Evolutionary conservation across 1,284 basidiomycete species (phyloP).

Genomic region (Agaricales sp.): DNA sequence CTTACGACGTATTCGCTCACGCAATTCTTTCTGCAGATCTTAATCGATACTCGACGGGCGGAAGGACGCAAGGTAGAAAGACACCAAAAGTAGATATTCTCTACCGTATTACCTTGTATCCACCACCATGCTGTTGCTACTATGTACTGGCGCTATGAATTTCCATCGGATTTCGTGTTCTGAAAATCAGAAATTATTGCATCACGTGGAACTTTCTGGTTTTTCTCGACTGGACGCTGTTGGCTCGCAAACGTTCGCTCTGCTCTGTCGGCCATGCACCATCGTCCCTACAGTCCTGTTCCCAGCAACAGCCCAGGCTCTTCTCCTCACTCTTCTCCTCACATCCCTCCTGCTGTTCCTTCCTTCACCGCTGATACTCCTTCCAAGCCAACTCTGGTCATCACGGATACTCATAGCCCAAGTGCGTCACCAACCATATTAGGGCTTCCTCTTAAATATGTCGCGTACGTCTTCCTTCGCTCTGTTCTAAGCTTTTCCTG

Average conservation of each 20-base stretch:
- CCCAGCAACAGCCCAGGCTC: not conserved
- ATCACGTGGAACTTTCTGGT: not conserved
- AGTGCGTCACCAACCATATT: constrained; percentile 19
- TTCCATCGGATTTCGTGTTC: too few species aligned
- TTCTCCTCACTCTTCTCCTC: not conserved
- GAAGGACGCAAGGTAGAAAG: too few species aligned
- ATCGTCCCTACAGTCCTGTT: too few species aligned
- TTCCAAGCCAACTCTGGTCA: not conserved
- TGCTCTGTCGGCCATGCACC: not conserved
- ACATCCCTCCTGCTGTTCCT: not conserved
- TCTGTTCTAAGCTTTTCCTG: constrained; percentile 4
- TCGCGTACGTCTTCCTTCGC: constrained; percentile 36
- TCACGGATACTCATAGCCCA: not conserved
- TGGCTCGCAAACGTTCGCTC: too few species aligned
- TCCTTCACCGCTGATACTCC: not conserved
- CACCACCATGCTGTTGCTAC: too few species aligned
- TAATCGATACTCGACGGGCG: too few species aligned
- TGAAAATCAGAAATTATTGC: too few species aligned
- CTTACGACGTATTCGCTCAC: too few species aligned
- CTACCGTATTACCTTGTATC: too few species aligned
- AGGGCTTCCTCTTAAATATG: constrained; percentile 51
- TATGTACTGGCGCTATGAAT: too few species aligned
- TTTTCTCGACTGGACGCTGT: not conserved
- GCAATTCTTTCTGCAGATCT: too few species aligned
- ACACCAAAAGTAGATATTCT: too few species aligned